phyloP scores from a whole-genome alignment of 176 grass and related monocot species.

The Echinochloa phyllopogon region DNA sequence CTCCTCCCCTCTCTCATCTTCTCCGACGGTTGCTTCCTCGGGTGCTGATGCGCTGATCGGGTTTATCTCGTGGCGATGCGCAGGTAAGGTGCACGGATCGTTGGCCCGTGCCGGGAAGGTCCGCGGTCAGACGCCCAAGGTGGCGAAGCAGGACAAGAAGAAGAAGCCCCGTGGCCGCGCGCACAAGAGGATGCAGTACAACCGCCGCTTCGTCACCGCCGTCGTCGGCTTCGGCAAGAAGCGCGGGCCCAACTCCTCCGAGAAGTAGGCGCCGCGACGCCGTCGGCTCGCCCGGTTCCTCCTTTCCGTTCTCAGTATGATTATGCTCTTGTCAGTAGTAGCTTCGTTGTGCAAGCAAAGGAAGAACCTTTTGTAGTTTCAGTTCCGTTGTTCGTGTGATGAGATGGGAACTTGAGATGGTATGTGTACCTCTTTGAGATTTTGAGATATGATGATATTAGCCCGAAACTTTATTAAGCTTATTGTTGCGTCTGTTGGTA shows the following conservation, averaged over 20 bases:
- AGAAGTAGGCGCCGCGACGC: constrained; percentile 55
- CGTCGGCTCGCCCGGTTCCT: neutral
- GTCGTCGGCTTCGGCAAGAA: constrained; percentile 91
- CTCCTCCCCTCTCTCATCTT: neutral
- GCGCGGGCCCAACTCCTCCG: constrained; percentile 88
- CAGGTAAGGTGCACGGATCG: constrained; percentile 92
- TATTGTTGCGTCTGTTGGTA: neutral
- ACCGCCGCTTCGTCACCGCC: constrained; percentile 88
- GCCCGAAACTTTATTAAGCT: neutral
- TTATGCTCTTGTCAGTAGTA: constrained; percentile 27
- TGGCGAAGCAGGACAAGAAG: constrained; percentile 95
- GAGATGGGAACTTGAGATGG: constrained; percentile 24
- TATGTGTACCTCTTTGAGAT: constrained; percentile 38
- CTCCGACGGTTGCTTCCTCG: neutral
- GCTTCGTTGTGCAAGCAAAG: constrained; percentile 31
- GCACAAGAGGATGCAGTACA: constrained; percentile 93
- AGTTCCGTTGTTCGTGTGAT: constrained; percentile 21
- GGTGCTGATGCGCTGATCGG: neutral
- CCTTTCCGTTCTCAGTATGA: neutral
- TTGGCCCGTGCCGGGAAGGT: constrained; percentile 88
- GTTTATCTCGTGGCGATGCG: neutral
- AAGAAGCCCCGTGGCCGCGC: constrained; percentile 86
- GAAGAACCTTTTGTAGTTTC: constrained; percentile 15
- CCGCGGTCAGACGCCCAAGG: constrained; percentile 84
- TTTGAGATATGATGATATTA: constrained; percentile 39